Base-by-base conservation (phyloP, 2,329 filamentous ascomycete species). In the Phyllosticta citriasiana region DNA sequence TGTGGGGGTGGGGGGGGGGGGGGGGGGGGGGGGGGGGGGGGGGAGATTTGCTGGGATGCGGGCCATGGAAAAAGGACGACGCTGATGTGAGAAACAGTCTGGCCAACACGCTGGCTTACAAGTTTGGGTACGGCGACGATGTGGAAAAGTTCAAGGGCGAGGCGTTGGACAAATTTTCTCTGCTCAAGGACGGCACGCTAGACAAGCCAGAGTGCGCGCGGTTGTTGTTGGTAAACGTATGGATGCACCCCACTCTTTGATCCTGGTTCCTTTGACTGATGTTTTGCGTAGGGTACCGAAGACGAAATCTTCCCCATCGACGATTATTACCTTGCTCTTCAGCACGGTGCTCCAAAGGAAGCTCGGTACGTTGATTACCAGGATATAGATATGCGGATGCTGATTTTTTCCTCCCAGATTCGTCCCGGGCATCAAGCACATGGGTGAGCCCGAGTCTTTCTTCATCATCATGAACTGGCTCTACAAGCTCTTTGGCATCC, bases 271-370 rank as follows among this genome's bases (percentile, higher is more conserved):
- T 6, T 22, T 40, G 47, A 35, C 47, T 52, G 19, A 33, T 40
- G 6, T 10, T 22, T n/a, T 27, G 7, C 22, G 25, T 19, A 67
- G 66, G 80, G 83, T 0, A 80, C 78, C 1, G 76, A 81, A 30
- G 83, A 85, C 66, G 82, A 84, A 72, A 84, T 85, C 55, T 85
- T 85, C 70, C 83, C 83, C 0, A 81, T 85, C 54, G 83, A 85
- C 65, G 83, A 85, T 65, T 80, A 82, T 61, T 81, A 82, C 65
- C 69, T 84, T 51, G 79, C 80, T 26, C 66, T 84, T 55, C 73
- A 78, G 66, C 78, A 81, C 67, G 82, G 81, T 0, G 67, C 72
- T 22, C 77, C 80, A 1, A 85, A 85, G 71, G 77, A 81, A 66
- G 80, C 74, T 50, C 72, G 73, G 63, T 67, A 63, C 52, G 62